Conservation (phyloP, 331 rosid genomes). For the Prunus yedoensis region DNA sequence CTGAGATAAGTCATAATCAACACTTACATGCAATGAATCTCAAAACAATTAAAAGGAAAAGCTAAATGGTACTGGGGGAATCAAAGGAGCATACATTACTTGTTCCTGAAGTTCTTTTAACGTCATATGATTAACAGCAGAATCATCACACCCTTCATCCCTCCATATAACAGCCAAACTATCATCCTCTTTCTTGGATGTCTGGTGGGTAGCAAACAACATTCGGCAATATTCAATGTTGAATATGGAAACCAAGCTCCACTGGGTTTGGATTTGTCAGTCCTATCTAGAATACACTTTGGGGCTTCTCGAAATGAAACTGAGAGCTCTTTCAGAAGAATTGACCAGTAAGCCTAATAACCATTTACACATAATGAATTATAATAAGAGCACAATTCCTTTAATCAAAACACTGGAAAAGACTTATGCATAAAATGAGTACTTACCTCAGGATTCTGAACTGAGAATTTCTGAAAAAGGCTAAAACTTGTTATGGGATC, state of each 20-base stretch:
- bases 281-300: conserved; percentile 52
- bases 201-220: conserved; percentile 57
- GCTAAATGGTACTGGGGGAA: background rate
- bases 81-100: conserved; percentile 59
- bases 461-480: conserved; percentile 59
- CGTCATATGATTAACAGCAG: conserved; percentile 48
- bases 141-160: conserved; percentile 65
- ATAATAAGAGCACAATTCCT: background rate
- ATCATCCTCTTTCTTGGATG: conserved; percentile 50
- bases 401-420: background rate
- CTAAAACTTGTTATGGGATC: conserved; percentile 71
- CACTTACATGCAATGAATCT: background rate
- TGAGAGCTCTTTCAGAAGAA: conserved; percentile 64
- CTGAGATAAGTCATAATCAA: background rate
- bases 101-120: conserved; percentile 65
- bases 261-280: conserved; percentile 48
- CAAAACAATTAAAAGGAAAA: background rate
- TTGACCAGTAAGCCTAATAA: conserved; percentile 73
- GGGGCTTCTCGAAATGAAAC: conserved; percentile 56
- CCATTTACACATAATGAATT: background rate
- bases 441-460: conserved; percentile 63
- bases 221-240: conserved; percentile 70
- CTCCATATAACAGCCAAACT: conserved; percentile 74
- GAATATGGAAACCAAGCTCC: conserved; percentile 77
- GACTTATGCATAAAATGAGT: background rate